A percentile compares a stretch with the other conserved stretches of the same genome.
Evolutionary conservation across 148 eudicot species (phyloP).

Genomic region (Rhododendron simsii): DNA sequence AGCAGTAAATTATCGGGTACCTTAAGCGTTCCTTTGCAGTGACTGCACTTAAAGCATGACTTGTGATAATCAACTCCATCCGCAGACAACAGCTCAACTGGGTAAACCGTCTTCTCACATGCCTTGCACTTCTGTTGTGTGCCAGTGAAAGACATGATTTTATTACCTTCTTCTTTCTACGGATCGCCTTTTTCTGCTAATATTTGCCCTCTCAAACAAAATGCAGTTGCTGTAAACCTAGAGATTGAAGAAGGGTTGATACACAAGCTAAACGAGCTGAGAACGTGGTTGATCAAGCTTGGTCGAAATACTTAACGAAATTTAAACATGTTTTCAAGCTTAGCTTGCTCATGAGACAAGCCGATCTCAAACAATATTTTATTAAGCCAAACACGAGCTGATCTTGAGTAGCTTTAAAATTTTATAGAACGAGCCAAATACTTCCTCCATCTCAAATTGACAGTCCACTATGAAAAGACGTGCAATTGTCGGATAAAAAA

Average conservation of each 20-base stretch:
- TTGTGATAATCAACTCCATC: conserved; percentile 75
- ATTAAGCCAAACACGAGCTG: background rate
- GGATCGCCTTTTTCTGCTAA: conserved; percentile 10
- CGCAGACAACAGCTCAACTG: conserved; percentile 72
- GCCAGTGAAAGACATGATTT: conserved; percentile 71
- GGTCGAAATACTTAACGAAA: background rate
- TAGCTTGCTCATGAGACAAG: background rate
- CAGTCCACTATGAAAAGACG: too few species aligned
- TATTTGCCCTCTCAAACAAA: background rate
- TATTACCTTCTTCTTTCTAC: background rate
- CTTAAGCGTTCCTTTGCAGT: conserved; percentile 80
- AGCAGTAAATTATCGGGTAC: conserved; percentile 17
- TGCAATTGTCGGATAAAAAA: too few species aligned
- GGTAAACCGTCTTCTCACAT: conserved; percentile 83
- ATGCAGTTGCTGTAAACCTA: background rate
- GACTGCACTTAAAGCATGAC: conserved; percentile 83
- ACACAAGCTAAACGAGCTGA: background rate
- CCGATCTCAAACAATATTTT: background rate
- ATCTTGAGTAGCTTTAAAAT: background rate
- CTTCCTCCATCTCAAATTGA: too few species aligned
- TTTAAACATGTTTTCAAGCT: background rate
- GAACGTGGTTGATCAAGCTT: background rate
- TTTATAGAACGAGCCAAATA: background rate
- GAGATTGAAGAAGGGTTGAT: background rate
- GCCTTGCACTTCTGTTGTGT: conserved; percentile 86